These are phyloP conservation scores for Thalassiosira mediterranea DNA, from an alignment of 352 stramenopile genomes.

Conservation along the genomic window DNA sequence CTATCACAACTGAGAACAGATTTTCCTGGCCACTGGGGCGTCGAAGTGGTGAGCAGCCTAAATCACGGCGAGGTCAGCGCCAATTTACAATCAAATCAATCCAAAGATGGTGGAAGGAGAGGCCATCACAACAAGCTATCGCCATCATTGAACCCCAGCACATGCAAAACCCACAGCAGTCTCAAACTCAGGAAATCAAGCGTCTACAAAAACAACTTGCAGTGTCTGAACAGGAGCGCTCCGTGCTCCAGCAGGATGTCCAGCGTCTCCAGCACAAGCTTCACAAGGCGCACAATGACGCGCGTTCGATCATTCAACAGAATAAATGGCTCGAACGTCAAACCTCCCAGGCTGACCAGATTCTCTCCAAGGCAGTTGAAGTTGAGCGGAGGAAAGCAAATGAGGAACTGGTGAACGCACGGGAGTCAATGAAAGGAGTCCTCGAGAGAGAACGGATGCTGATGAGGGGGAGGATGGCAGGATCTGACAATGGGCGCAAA, in stretches of 20 bases:
- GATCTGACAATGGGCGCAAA: background rate
- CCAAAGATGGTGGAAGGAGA: slow-evolving; percentile 53
- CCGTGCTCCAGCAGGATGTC: slow-evolving; percentile 30
- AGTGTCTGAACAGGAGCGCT: slow-evolving; percentile 46
- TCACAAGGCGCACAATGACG: slow-evolving; percentile 34
- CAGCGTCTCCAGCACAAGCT: slow-evolving; percentile 35
- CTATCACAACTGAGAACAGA: slow-evolving; percentile 19
- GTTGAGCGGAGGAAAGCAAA: slow-evolving; percentile 43
- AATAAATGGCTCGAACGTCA: slow-evolving; percentile 51
- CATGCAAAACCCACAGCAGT: slow-evolving; percentile 23
- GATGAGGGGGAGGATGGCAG: slow-evolving; percentile 28
- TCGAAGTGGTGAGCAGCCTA: background rate
- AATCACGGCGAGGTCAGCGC: slow-evolving; percentile 23
- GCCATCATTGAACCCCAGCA: slow-evolving; percentile 48
- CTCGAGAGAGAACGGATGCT: slow-evolving; percentile 41
- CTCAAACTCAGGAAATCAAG: slow-evolving; percentile 35
- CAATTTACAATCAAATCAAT: slow-evolving; percentile 50
- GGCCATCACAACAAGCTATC: slow-evolving; percentile 28
- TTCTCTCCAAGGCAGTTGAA: slow-evolving; percentile 26
- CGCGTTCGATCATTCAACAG: slow-evolving; percentile 27
- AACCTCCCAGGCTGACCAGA: slow-evolving; percentile 24
- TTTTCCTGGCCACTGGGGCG: background rate
- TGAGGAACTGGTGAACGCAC: slow-evolving; percentile 31
- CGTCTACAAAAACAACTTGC: slow-evolving; percentile 43
- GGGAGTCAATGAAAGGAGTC: slow-evolving; percentile 38